Evolutionary conservation across 345 rosid genomes (phyloP).

Genomic region (Lepidium sativum): DNA sequence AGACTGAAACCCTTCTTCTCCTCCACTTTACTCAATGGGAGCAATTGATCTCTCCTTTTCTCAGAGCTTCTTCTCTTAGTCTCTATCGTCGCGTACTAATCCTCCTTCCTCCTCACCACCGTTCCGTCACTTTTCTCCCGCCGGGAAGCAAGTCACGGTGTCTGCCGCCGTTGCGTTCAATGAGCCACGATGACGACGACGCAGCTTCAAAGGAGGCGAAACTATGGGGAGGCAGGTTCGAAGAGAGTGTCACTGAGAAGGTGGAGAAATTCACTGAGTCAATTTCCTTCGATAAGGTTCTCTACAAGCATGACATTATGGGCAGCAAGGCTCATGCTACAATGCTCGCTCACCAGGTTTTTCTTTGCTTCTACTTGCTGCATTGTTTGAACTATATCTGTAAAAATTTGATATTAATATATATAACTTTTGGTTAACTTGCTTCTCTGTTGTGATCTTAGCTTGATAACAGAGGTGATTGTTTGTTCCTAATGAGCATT

Average conservation of each 20-base stretch:
- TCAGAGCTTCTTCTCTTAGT: slow-evolving; percentile 8
- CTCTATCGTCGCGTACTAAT: slow-evolving; percentile 15
- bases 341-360: slow-evolving; percentile 85
- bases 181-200: slow-evolving; percentile 27
- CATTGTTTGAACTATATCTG: neutral
- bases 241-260: slow-evolving; percentile 68
- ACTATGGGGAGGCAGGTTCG: slow-evolving; percentile 97
- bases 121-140: slow-evolving; percentile 6
- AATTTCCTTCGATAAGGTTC: slow-evolving; percentile 73
- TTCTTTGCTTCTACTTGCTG: neutral
- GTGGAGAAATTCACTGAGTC: slow-evolving; percentile 97
- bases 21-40: slow-evolving; percentile 25
- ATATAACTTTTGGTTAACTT: neutral
- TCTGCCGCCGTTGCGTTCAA: slow-evolving; percentile 32
- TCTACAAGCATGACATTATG: slow-evolving; percentile 85
- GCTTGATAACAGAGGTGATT: neutral
- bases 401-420: neutral
- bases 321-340: slow-evolving; percentile 95
- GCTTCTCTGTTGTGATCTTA: too few relatives aligned
- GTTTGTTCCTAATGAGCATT: neutral
- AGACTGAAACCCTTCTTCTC: neutral
- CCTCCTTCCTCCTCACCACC: neutral
- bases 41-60: slow-evolving; percentile 25
- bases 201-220: slow-evolving; percentile 56
- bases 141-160: slow-evolving; percentile 22